phyloP scores from a whole-genome alignment of 2,329 filamentous ascomycete species.

The Daldinia sp. region DNA sequence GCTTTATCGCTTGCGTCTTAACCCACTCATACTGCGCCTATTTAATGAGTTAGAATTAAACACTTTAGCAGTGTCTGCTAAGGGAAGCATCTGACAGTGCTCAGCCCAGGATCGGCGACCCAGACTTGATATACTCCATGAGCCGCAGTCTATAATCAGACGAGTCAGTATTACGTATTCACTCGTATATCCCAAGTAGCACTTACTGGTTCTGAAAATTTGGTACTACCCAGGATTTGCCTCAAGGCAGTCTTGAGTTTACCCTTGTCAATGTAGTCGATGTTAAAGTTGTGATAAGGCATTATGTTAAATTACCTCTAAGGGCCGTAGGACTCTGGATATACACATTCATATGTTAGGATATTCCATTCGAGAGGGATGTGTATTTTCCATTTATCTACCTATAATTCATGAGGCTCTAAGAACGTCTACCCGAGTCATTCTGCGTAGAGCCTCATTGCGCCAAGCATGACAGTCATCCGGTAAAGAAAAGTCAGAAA shows the following conservation, averaged over 20 bases:
- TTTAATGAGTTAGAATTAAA: not conserved
- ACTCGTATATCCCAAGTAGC: not conserved
- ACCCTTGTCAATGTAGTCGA: slow-evolving; percentile 3
- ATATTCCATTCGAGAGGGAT: not conserved
- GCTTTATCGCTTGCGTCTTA: not conserved
- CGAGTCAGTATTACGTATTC: not conserved
- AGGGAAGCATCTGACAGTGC: not conserved
- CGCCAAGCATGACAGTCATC: not conserved
- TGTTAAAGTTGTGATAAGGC: slow-evolving; percentile 1
- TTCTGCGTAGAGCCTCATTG: not conserved
- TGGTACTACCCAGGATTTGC: not conserved
- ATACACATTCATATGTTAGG: not conserved
- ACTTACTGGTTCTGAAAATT: slow-evolving; percentile 4
- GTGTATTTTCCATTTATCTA: not conserved
- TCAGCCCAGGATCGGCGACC: not conserved
- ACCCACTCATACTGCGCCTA: slow-evolving; percentile 6
- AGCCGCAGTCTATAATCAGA: not conserved
- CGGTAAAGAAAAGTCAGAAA: not conserved
- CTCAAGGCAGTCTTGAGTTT: slow-evolving; percentile 2
- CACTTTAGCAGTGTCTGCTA: not conserved
- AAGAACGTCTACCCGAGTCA: not conserved
- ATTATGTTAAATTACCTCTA: not conserved
- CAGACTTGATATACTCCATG: slow-evolving; percentile 6
- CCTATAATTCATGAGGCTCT: not conserved
- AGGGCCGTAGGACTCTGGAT: not conserved